Conservation (phyloP, 163 green algal species). For the Scenedesmus sp. region DNA sequence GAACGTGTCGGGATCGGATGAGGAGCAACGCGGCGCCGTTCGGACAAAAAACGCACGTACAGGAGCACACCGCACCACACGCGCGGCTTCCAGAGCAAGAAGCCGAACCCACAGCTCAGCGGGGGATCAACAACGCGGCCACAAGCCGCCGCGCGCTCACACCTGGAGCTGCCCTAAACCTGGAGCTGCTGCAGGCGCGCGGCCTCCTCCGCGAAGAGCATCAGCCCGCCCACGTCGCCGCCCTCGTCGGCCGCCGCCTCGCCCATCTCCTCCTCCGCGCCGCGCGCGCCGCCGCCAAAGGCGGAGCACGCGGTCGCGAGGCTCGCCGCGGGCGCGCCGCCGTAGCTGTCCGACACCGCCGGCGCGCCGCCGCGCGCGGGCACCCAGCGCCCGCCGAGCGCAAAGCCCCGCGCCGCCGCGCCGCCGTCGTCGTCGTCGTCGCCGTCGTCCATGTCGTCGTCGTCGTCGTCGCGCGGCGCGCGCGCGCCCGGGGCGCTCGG, state of each 20-base stretch:
- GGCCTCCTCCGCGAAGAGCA: neutral
- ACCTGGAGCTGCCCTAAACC: neutral
- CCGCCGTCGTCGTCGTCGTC: neutral
- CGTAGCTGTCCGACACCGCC: neutral
- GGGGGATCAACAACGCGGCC: neutral
- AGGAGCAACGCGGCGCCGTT: no score
- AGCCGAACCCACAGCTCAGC: no score
- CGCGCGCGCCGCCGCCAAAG: neutral
- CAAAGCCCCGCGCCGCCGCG: neutral
- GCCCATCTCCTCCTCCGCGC: neutral
- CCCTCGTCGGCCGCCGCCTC: neutral
- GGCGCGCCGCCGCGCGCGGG: no score
- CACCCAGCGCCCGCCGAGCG: no score
- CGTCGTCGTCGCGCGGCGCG: neutral
- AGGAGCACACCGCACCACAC: no score
- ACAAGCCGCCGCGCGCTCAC: neutral
- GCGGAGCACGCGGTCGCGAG: neutral
- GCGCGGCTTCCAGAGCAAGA: no score
- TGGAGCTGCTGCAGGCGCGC: conserved; percentile 17
- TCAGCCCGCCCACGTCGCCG: conserved; percentile 5
- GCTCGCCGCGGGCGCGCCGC: neutral
- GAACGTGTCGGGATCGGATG: no score
- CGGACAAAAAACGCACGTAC: no score
- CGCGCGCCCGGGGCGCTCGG: neutral
- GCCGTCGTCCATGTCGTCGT: conserved; percentile 7